These are phyloP conservation scores for Aspergillus fumigatus DNA, from an alignment of 2,329 filamentous ascomycete genomes.

Conservation along the genomic window DNA sequence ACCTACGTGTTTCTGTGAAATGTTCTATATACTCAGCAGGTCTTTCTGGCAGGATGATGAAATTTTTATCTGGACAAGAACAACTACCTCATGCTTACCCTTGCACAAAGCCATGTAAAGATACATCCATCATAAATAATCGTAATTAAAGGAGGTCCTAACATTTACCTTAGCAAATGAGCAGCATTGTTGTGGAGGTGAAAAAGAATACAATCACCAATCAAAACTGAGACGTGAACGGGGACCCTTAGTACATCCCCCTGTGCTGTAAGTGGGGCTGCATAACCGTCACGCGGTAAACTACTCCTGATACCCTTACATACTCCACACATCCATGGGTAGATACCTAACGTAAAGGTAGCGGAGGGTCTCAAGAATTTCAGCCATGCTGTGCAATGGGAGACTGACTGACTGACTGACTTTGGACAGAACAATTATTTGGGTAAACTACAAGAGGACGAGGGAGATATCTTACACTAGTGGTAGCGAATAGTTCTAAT, in stretches of 20 bases:
- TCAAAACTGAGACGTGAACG: background rate
- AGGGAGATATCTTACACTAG: background rate
- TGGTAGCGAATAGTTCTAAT: background rate
- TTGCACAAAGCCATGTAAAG: background rate
- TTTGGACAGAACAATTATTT: background rate
- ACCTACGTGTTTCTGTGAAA: no score
- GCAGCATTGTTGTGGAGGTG: background rate
- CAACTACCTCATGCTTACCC: no score
- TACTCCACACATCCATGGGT: background rate
- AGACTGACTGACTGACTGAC: background rate
- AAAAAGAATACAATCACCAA: background rate
- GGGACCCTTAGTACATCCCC: background rate
- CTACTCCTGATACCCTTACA: constrained; percentile 9
- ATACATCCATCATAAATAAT: no score
- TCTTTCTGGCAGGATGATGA: no score
- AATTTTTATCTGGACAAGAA: no score
- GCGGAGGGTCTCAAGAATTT: background rate
- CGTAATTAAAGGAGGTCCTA: background rate
- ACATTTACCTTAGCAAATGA: background rate
- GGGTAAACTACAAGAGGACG: no score
- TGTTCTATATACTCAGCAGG: no score
- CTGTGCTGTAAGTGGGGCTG: constrained; percentile 5
- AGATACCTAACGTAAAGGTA: background rate
- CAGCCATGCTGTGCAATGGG: background rate
- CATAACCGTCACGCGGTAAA: constrained; percentile 12